These are phyloP conservation scores for Nymphaea colorata DNA, from an alignment of 164 flowering plant genomes.

Conservation along the genomic window DNA sequence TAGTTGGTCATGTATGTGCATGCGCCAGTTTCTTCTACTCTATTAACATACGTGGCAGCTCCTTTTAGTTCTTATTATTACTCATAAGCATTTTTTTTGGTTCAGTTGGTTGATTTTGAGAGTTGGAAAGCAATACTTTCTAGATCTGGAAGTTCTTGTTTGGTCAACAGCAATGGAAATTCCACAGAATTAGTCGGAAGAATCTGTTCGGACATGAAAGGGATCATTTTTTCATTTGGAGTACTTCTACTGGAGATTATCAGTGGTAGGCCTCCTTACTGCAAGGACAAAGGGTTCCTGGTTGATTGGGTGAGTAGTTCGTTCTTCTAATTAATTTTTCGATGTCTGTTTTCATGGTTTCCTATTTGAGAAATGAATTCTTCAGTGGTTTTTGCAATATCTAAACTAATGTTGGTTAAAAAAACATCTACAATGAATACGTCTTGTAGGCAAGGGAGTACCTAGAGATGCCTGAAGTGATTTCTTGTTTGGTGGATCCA, in stretches of 20 bases:
- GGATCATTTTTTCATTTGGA: constrained; percentile 70
- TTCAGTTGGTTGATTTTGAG: constrained; percentile 88
- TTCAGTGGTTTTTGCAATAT: too few species aligned
- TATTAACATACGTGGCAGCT: too few species aligned
- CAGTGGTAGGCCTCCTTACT: constrained; percentile 62
- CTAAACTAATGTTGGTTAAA: too few species aligned
- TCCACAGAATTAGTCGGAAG: neutral
- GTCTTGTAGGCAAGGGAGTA: constrained; percentile 66
- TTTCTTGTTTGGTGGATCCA: constrained; percentile 68
- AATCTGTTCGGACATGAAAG: constrained; percentile 27
- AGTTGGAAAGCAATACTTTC: constrained; percentile 73
- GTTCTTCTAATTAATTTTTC: neutral
- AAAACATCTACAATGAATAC: too few species aligned
- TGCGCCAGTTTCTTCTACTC: neutral
- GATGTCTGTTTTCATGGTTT: neutral
- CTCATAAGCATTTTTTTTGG: neutral
- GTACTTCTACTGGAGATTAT: constrained; percentile 66
- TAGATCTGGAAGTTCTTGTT: constrained; percentile 63
- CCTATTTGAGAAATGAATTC: neutral
- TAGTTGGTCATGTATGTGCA: neutral
- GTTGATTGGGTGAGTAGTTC: constrained; percentile 46
- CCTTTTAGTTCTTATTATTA: too few species aligned
- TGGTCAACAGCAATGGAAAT: constrained; percentile 31
- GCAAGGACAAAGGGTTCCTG: constrained; percentile 50
- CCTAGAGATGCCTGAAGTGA: constrained; percentile 53